Conservation (phyloP, 331 rosid species). For the Saraca asoca region DNA sequence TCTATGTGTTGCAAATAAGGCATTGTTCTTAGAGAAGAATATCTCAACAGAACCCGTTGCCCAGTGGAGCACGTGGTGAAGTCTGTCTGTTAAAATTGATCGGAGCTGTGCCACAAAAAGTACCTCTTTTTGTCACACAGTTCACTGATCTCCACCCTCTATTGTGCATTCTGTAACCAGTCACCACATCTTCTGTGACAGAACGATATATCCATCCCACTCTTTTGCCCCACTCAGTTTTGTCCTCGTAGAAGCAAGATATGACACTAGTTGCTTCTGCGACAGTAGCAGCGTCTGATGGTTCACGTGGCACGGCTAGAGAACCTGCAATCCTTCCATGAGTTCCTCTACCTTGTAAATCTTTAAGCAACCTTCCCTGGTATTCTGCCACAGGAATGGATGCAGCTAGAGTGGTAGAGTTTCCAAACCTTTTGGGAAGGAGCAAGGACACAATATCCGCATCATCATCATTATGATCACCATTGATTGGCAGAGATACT, state of each 20-base stretch:
- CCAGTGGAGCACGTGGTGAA: constrained; percentile 87
- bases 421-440: constrained; percentile 80
- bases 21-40: constrained; percentile 81
- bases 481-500: constrained; percentile 49
- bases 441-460: constrained; percentile 80
- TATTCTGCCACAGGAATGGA: constrained; percentile 86
- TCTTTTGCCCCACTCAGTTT: constrained; percentile 85
- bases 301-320: constrained; percentile 76
- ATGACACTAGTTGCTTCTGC: constrained; percentile 84
- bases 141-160: constrained; percentile 89
- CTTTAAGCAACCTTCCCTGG: constrained; percentile 80
- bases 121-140: constrained; percentile 78
- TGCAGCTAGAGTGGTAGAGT: constrained; percentile 66
- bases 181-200: constrained; percentile 88
- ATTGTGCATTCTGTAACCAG: constrained; percentile 86
- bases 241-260: constrained; percentile 84
- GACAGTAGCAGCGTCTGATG: constrained; percentile 77
- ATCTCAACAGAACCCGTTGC: constrained; percentile 87
- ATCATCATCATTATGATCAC: constrained; percentile 60
- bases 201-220: constrained; percentile 94
- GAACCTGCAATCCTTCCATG: constrained; percentile 82
- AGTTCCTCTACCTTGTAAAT: constrained; percentile 56
- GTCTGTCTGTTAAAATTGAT: constrained; percentile 82
- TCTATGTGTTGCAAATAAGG: constrained; percentile 63
- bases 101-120: constrained; percentile 82